Base-by-base conservation (phyloP, 345 rosid species). In the Lumnitzera racemosa region DNA sequence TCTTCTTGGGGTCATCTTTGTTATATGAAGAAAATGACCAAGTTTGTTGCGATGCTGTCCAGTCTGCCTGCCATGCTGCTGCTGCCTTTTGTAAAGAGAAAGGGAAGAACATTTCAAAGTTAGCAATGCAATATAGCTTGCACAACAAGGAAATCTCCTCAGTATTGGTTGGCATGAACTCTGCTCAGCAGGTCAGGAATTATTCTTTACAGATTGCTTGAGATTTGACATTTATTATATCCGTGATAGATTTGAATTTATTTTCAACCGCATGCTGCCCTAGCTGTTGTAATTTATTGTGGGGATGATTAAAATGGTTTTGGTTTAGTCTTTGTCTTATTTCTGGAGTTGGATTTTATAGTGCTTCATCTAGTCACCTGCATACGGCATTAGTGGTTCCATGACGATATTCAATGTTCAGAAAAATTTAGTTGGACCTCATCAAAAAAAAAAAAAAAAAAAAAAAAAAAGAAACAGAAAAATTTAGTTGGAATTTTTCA, bases 151-250 rank as follows among this genome's bases (percentile, higher is more conserved):
- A 86, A 51, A 77, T 92, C 55, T 81, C 96, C 1, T 68, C 96
- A 0, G 81, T 87, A 57, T 80, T 92, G 65, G 94, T 92, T 54
- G 96, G 98, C 70, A 87, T 92, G 96, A 84, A 84, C 73, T 87
- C 96, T 24, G 80, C 76, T 27, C 70, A 57, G 70, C 96, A 89
- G 98, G 98, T 89, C 13, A 36, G 16, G 7, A 24, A 50, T 54
- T 57, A 53, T 29, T 23, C 27, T 65, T 41, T 59, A 11, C 54
- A n/a, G 7, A 31, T 14, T 49, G 29, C 43, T 24, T 47, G 48
- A 24, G 36, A 12, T 46, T 50, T 62, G 12, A 58, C 62, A 50
- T 61, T 20, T 36, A 36, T 52, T 29, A 57, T 15, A 17, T 51
- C 12, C 55, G 54, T 49, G 23, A 53, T 36, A 12, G 1, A 25